Conservation (phyloP, 2,329 filamentous ascomycete species). For the Clonostachys chloroleuca region DNA sequence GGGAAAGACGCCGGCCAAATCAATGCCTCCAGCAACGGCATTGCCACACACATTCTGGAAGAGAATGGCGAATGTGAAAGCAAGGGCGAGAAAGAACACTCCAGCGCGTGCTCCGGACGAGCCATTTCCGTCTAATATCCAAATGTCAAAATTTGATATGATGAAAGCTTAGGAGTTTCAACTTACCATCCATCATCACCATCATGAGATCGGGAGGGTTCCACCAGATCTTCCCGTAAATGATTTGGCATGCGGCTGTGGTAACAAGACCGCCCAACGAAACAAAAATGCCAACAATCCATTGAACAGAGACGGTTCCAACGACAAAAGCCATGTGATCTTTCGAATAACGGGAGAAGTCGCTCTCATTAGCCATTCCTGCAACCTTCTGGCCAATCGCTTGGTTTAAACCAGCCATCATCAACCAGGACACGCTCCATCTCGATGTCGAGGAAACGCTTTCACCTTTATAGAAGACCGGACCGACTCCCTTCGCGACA, state of each 20-base stretch:
- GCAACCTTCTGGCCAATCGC: slow-evolving; percentile 17
- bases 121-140: slow-evolving; percentile 6
- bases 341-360: slow-evolving; percentile 18
- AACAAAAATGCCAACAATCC: slow-evolving; percentile 18
- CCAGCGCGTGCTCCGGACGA: slow-evolving; percentile 13
- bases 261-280: slow-evolving; percentile 14
- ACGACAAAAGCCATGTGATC: slow-evolving; percentile 11
- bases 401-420: slow-evolving; percentile 16
- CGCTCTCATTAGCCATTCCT: slow-evolving; percentile 19
- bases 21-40: slow-evolving; percentile 18
- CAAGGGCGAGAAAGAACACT: slow-evolving; percentile 17
- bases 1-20: slow-evolving; percentile 17
- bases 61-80: slow-evolving; percentile 17
- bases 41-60: slow-evolving; percentile 21
- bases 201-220: slow-evolving; percentile 16
- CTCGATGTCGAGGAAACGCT: slow-evolving; percentile 8
- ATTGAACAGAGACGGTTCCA: slow-evolving; percentile 16
- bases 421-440: slow-evolving; percentile 13
- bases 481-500: slow-evolving; percentile 34
- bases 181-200: slow-evolving; percentile 15
- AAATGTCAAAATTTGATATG: no score
- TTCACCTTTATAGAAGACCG: slow-evolving; percentile 27
- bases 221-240: slow-evolving; percentile 17
- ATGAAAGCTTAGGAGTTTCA: not conserved
- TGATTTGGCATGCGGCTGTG: slow-evolving; percentile 16